These are phyloP conservation scores for Podospora bellae-mahoneyi DNA, from an alignment of 495 filamentous ascomycete genomes.

Conservation along the genomic window DNA sequence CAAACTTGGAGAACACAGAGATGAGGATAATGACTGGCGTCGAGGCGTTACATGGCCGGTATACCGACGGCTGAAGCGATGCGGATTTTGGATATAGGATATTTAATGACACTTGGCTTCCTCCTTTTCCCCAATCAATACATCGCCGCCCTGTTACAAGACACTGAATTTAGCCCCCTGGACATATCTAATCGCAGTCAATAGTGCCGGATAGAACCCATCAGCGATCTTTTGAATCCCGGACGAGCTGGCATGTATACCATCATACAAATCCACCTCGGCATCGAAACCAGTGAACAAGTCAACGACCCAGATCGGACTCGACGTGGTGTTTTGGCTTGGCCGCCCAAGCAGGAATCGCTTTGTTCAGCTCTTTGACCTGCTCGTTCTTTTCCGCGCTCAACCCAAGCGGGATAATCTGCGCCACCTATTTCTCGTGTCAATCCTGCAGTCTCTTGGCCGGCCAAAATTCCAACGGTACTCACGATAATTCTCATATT, in stretches of 20 bases:
- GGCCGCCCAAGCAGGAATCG: constrained; percentile 46
- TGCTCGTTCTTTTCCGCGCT: constrained; percentile 35
- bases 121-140: background rate
- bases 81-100: background rate
- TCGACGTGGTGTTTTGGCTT: constrained; percentile 44
- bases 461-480: background rate
- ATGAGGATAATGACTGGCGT: background rate
- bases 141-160: no score
- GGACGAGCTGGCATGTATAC: constrained; percentile 45
- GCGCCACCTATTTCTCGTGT: constrained; percentile 40
- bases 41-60: background rate
- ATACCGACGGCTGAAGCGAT: background rate
- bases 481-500: constrained; percentile 52
- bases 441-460: background rate
- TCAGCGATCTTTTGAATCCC: constrained; percentile 3
- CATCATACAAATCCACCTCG: constrained; percentile 42
- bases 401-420: constrained; percentile 49
- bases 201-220: constrained; percentile 4
- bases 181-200: background rate
- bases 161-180: background rate
- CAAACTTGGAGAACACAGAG: background rate
- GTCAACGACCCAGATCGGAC: constrained; percentile 52
- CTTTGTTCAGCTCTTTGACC: constrained; percentile 45
- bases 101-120: background rate
- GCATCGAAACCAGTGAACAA: constrained; percentile 46